Conservation (phyloP, 345 rosid species). For the Sisymbrium altissimum region DNA sequence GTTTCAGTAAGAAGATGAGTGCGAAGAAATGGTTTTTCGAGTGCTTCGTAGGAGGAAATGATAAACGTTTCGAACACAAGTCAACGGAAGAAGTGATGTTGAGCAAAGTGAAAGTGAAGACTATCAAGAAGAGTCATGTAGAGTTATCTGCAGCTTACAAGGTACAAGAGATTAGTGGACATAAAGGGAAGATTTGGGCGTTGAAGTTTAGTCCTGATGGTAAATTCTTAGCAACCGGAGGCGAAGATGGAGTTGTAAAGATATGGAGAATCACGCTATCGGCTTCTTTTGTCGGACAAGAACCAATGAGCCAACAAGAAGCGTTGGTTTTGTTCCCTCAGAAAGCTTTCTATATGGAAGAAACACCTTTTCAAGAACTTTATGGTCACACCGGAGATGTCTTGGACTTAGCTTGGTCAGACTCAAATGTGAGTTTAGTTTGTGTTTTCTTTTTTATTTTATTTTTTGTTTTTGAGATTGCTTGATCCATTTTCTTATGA, state of each 20-base stretch:
- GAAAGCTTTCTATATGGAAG: slow-evolving; percentile 60
- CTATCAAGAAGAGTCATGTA: slow-evolving; percentile 55
- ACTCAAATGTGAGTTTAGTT: slow-evolving; percentile 58
- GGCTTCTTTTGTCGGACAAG: slow-evolving; percentile 34
- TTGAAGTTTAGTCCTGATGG: slow-evolving; percentile 94
- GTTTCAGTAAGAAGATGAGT: slow-evolving; percentile 28
- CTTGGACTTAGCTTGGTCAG: slow-evolving; percentile 84
- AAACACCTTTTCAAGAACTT: slow-evolving; percentile 70
- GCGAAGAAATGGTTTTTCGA: slow-evolving; percentile 56
- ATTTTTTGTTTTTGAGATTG: background rate
- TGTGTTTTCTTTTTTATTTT: background rate
- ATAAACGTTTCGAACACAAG: background rate
- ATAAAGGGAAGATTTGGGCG: slow-evolving; percentile 61
- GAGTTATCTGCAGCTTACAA: slow-evolving; percentile 64
- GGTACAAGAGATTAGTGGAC: slow-evolving; percentile 72
- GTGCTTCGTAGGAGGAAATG: slow-evolving; percentile 25
- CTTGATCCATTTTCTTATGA: background rate
- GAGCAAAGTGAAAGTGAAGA: slow-evolving; percentile 55
- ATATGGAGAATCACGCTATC: slow-evolving; percentile 60
- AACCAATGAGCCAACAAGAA: slow-evolving; percentile 33
- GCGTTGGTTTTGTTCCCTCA: slow-evolving; percentile 56
- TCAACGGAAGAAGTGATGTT: slow-evolving; percentile 1
- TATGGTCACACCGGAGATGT: slow-evolving; percentile 66
- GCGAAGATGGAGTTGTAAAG: slow-evolving; percentile 75
- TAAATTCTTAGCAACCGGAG: slow-evolving; percentile 72